Evolutionary conservation across 306 rosid genomes (phyloP).

Genomic region (Cicer bijugum): DNA sequence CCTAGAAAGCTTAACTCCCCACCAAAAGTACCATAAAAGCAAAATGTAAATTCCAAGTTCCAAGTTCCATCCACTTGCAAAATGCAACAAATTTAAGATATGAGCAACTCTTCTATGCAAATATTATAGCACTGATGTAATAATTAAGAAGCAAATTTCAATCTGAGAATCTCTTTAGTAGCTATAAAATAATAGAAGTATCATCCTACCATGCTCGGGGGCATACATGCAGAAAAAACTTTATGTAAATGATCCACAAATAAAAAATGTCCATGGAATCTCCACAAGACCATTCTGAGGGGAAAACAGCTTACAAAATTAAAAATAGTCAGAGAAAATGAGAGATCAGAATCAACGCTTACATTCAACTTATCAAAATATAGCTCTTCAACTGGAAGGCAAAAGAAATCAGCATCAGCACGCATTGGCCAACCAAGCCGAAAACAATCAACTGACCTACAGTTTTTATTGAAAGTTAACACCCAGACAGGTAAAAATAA

Average conservation of each 20-base stretch:
- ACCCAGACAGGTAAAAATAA: slow-evolving; percentile 19
- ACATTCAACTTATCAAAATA: slow-evolving; percentile 65
- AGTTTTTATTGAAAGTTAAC: slow-evolving; percentile 44
- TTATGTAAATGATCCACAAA: neutral
- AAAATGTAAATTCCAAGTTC: neutral
- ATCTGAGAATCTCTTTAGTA: neutral
- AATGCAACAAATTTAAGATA: slow-evolving; percentile 3
- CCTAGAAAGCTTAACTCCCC: slow-evolving; percentile 10
- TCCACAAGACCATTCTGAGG: neutral
- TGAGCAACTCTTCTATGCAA: neutral
- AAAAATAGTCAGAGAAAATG: slow-evolving; percentile 14
- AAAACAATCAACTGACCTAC: slow-evolving; percentile 94
- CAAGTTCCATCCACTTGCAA: slow-evolving; percentile 20
- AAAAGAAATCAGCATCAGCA: slow-evolving; percentile 94
- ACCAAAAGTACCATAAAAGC: slow-evolving; percentile 5
- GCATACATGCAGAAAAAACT: neutral
- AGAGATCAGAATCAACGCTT: slow-evolving; percentile 43
- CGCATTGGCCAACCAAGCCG: slow-evolving; percentile 99
- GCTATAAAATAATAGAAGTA: slow-evolving; percentile 4
- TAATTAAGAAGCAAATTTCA: neutral
- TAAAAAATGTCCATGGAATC: slow-evolving; percentile 1
- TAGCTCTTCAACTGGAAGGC: slow-evolving; percentile 47
- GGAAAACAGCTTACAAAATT: slow-evolving; percentile 6
- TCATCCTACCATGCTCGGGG: neutral
- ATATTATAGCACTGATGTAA: neutral